Evolutionary conservation across 2,329 filamentous ascomycete genomes (phyloP), one percentile per base, ranked within the genome.

Genomic region (Elsinoe perseae): DNA sequence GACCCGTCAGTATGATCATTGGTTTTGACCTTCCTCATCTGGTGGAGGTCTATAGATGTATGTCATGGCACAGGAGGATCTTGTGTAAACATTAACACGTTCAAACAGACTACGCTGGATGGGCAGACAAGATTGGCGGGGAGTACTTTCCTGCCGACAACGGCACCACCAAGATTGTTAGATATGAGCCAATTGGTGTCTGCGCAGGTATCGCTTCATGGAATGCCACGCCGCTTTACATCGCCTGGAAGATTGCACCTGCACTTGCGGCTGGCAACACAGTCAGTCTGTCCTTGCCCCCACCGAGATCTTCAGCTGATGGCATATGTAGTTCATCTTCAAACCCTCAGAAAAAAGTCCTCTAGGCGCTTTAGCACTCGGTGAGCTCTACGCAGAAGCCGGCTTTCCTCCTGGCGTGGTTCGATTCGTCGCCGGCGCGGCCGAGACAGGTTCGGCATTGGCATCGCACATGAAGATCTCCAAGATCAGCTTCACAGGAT

Each of bases 401-500:
- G 86, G 86, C 0, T 89, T 90, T 64, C 87, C 87, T 2, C 80
- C 86, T 0, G 87, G 87, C 32, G 86, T 90, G 6, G 70, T 90
- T 61, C 90, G 91, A 68, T 78, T 91, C 55, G 68, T 88, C 75
- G 81, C 58, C 50, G 57, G 57, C 12, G 48, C n/a, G 16, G 83
- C 86, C 48, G 81, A 81, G 32, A 83, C 84, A 0, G 87, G 87
- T 9, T 76, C 81, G 3, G 82, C 84, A 0, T 76, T 90, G 8
- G 83, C 82, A 4, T 75, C 75, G 28, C 86, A 90, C 66, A 70
- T 80, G 28, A 78, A 79, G 27, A 77, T 90, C n/a, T 83, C 86
- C 64, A 90, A 90, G 73, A 77, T 91, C 61, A 85, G 86, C 1
- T 90, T 90, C 60, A 91, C 87, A 0, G 87, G 87, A 36, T 86